These are phyloP conservation scores for Vanrija sp. DNA, from an alignment of 1,284 basidiomycete genomes.

Conservation along the genomic window DNA sequence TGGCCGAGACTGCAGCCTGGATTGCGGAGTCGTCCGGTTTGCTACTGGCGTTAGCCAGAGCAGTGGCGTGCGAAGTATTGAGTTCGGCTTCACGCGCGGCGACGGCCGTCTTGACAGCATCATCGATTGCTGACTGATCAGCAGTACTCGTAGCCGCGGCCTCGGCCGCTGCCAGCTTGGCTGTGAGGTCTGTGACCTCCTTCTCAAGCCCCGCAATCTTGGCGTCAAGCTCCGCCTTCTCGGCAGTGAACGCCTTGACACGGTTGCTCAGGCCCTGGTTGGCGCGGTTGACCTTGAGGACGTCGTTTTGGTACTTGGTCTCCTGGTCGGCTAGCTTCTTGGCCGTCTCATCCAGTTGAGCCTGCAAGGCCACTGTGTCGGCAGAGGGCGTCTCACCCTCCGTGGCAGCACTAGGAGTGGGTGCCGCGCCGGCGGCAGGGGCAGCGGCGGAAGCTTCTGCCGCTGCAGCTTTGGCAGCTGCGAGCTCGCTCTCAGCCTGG, in stretches of 20 bases:
- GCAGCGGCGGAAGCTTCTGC: conserved; percentile 3
- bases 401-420: background rate
- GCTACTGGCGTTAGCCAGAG: conserved; percentile 15
- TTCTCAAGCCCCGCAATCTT: conserved; percentile 23
- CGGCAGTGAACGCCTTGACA: conserved; percentile 14
- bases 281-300: conserved; percentile 36
- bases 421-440: conserved; percentile 2
- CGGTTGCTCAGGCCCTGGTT: conserved; percentile 22
- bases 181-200: conserved; percentile 27
- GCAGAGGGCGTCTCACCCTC: background rate
- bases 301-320: conserved; percentile 32
- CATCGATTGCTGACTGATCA: conserved; percentile 28
- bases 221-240: conserved; percentile 17
- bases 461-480: conserved; percentile 26
- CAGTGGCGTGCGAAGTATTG: conserved; percentile 22
- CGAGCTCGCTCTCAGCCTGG: conserved; percentile 37
- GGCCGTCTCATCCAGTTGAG: conserved; percentile 15
- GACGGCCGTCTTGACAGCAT: conserved; percentile 42
- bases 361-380: conserved; percentile 16
- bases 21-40: conserved; percentile 6
- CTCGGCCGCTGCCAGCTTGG: conserved; percentile 13
- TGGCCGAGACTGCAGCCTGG: conserved; percentile 23
- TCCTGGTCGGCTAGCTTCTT: conserved; percentile 21
- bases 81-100: conserved; percentile 39
- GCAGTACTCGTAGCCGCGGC: conserved; percentile 5